phyloP scores from a whole-genome alignment of 2,329 filamentous ascomycete genomes.

The Cladophialophora psammophila region DNA sequence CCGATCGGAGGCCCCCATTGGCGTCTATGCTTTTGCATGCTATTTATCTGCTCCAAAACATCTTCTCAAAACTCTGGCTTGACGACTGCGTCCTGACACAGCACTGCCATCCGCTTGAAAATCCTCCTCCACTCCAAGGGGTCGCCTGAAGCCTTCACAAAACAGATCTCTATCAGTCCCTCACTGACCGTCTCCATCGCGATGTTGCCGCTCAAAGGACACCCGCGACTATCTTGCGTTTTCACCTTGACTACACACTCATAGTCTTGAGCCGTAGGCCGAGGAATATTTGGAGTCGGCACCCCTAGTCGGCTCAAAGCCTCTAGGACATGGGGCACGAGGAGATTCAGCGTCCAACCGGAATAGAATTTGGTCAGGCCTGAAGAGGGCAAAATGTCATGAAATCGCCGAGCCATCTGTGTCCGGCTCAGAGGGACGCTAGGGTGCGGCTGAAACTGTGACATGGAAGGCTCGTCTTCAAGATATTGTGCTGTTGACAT shows the following conservation, averaged over 20 bases:
- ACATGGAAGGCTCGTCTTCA: constrained; percentile 81
- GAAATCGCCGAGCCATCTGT: constrained; percentile 85
- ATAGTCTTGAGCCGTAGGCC: constrained; percentile 55
- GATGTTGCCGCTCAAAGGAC: constrained; percentile 54
- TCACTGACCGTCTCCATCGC: constrained; percentile 65
- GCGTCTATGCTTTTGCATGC: constrained; percentile 13
- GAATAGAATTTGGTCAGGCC: constrained; percentile 93
- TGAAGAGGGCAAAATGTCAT: constrained; percentile 87
- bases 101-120: constrained; percentile 92
- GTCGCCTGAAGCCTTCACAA: constrained; percentile 94
- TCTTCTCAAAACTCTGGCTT: constrained; percentile 56
- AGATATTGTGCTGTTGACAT: constrained; percentile 57
- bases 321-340: constrained; percentile 80
- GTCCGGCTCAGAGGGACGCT: constrained; percentile 83
- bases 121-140: constrained; percentile 95
- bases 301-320: constrained; percentile 87
- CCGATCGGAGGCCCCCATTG: not conserved
- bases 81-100: constrained; percentile 85
- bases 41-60: not conserved
- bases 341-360: constrained; percentile 73
- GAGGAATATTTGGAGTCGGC: constrained; percentile 64
- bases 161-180: constrained; percentile 66
- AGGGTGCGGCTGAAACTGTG: constrained; percentile 82
- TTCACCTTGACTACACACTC: constrained; percentile 74
- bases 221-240: constrained; percentile 65